phyloP scores from a whole-genome alignment of 306 rosid species.

The Abrus precatorius region DNA sequence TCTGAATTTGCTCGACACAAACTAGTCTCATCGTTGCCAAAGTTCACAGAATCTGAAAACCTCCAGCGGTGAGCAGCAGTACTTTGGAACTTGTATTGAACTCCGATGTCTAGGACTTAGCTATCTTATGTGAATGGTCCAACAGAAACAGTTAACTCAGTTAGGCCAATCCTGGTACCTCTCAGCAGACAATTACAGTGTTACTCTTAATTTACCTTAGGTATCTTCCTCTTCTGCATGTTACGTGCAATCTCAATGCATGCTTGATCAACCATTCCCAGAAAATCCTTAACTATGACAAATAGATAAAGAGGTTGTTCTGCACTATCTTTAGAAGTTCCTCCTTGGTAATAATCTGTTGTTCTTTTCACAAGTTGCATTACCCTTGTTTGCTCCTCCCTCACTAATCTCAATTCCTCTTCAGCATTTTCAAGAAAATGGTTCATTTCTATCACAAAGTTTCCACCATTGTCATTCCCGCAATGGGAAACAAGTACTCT shows the following conservation, averaged over 20 bases:
- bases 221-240: constrained; percentile 66
- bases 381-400: constrained; percentile 65
- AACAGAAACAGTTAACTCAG: constrained; percentile 51
- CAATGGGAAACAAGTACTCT: constrained; percentile 54
- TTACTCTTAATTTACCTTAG: constrained; percentile 48
- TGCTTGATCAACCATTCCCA: constrained; percentile 86
- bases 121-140: not conserved
- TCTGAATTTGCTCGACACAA: constrained; percentile 30
- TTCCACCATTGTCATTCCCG: constrained; percentile 60
- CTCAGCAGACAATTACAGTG: constrained; percentile 29
- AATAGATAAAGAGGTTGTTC: constrained; percentile 75
- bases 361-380: constrained; percentile 75
- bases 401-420: constrained; percentile 63
- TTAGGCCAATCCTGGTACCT: constrained; percentile 47
- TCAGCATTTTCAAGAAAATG: constrained; percentile 71
- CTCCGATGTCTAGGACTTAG: not conserved
- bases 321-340: constrained; percentile 66
- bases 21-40: constrained; percentile 2
- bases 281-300: constrained; percentile 82
- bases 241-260: constrained; percentile 82
- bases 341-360: constrained; percentile 79
- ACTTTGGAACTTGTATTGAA: not conserved
- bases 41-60: constrained; percentile 4
- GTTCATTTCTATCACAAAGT: constrained; percentile 75
- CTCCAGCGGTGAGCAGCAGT: not conserved